These are phyloP conservation scores for Zopfia rhizophila DNA, from an alignment of 2,329 filamentous ascomycete genomes.

Conservation along the genomic window DNA sequence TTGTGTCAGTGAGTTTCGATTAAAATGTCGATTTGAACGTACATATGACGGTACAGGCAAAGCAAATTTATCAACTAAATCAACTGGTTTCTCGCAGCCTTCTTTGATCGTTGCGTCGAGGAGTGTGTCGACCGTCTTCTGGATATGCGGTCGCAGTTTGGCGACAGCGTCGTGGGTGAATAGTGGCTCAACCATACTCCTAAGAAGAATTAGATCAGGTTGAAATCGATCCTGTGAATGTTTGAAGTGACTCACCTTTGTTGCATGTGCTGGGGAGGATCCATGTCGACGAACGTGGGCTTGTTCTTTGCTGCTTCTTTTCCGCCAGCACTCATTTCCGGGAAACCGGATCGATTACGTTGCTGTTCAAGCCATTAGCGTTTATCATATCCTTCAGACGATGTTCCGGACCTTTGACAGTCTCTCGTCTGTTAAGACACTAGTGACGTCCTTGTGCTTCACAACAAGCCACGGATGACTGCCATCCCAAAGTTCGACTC, in stretches of 20 bases:
- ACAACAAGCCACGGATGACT: constrained; percentile 60
- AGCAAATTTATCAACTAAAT: constrained; percentile 60
- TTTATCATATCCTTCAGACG: too few relatives aligned
- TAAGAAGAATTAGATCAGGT: constrained; percentile 22
- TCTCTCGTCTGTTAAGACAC: constrained; percentile 57
- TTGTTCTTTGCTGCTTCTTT: constrained; percentile 61
- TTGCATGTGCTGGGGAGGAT: constrained; percentile 59
- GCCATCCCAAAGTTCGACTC: constrained; percentile 61
- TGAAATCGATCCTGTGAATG: too few relatives aligned
- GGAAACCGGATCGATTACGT: constrained; percentile 55
- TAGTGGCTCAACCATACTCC: constrained; percentile 59
- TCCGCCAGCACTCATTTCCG: constrained; percentile 59
- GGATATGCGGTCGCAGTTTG: constrained; percentile 57
- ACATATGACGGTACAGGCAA: constrained; percentile 61
- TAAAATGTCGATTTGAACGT: constrained; percentile 15
- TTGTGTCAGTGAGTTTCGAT: neutral
- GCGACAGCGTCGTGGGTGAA: constrained; percentile 56
- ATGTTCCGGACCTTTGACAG: constrained; percentile 55
- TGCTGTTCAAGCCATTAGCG: constrained; percentile 16
- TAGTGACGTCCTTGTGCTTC: constrained; percentile 60
- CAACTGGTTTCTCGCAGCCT: constrained; percentile 53
- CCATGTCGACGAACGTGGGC: constrained; percentile 64
- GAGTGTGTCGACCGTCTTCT: constrained; percentile 57
- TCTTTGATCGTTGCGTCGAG: constrained; percentile 54
- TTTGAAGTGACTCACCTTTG: constrained; percentile 54